These are phyloP conservation scores for Solanum piurae DNA, from an alignment of 257 asterid species.

Conservation along the genomic window DNA sequence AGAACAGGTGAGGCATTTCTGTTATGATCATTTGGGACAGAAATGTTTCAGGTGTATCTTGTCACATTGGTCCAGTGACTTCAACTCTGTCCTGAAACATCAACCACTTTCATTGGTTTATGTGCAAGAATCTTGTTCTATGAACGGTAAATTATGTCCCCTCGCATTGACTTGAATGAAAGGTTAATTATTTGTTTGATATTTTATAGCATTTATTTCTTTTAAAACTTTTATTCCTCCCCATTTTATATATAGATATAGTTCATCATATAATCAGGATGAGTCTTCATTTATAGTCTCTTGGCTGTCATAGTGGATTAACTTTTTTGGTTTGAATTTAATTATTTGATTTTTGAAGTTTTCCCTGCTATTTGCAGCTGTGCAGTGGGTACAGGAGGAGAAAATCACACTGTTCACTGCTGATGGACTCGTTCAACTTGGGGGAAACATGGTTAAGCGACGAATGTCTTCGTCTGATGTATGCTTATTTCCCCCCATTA, in stretches of 20 bases:
- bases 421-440: constrained; percentile 86
- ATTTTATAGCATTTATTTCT: not conserved
- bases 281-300: not conserved
- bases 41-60: not conserved
- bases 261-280: not conserved
- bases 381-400: constrained; percentile 86
- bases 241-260: not conserved
- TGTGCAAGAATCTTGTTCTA: not conserved
- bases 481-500: constrained; percentile 3
- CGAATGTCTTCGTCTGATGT: constrained; percentile 53
- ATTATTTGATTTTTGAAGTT: not conserved
- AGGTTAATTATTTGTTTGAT: not conserved
- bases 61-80: not conserved
- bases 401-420: constrained; percentile 72
- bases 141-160: no score
- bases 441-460: constrained; percentile 73
- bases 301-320: not conserved
- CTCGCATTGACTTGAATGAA: not conserved
- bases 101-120: not conserved
- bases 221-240: not conserved
- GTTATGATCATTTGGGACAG: not conserved
- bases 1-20: not conserved
- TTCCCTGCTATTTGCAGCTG: constrained; percentile 30
- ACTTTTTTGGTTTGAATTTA: not conserved
- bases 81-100: not conserved